Evolutionary conservation across 1,284 basidiomycete genomes (phyloP), one percentile per base, ranked within the genome.

Genomic region (Ustilago curta): DNA sequence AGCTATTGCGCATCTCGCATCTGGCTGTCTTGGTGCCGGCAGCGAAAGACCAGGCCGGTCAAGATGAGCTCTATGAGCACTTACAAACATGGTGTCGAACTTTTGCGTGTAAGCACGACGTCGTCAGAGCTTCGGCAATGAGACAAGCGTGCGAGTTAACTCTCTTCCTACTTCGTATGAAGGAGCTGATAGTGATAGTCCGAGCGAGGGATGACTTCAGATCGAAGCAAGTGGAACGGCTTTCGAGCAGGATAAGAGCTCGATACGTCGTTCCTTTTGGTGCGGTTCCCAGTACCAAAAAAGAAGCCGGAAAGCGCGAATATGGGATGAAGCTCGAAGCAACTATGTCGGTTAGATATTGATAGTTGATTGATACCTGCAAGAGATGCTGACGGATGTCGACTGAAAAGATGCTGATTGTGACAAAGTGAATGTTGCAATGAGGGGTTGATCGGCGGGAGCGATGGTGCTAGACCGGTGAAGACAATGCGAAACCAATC

Each of bases 61-160:
- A 16, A 48, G 19, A 11, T 23, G 7, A 35, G 4, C 44, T 14
- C 8, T 12, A 19, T 16, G 49, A 47, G 57, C 48, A 70, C 67
- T 44, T 53, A 70, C 67, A 61, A 70, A 70, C 68, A 70, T 70
- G 54, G 51, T 70, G 61, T 9, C 27, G 11, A 42, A 31, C 25
- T 51, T 16, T 51, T 21, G 32, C 44, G 25, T n/a, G 19, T 62
- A 25, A 42, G 53, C 32, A 32, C 27, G n/a, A 47, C 25, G 47
- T 42, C 59, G n/a, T 51, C 54, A 47, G 35, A 50, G 39, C 39
- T 21, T 8, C 18, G 3, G 25, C 25, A 25, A 35, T 44, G 50
- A 42, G 56, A 32, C 45, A 19, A n/a, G n/a, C 9, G 43, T 48
- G 44, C 27, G 14, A 48, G n/a, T n/a, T n/a, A n/a, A n/a, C n/a